Evolutionary conservation across 2,329 filamentous ascomycete genomes (phyloP).

Genomic region (Xylaria polymorpha): DNA sequence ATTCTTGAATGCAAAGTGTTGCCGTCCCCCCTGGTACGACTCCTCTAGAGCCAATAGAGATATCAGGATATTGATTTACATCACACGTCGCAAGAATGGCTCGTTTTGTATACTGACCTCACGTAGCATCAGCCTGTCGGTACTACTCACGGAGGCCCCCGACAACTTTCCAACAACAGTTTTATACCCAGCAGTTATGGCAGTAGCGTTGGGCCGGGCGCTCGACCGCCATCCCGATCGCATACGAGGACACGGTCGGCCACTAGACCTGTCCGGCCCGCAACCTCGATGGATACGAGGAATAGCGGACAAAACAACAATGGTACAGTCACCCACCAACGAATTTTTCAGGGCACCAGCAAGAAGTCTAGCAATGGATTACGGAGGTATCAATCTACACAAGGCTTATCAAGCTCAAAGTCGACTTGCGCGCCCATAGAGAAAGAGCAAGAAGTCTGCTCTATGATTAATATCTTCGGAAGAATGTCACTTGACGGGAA

Average conservation of each 20-base stretch:
- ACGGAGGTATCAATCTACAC: slow-evolving; percentile 46
- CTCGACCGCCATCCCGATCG: slow-evolving; percentile 50
- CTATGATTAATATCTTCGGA: slow-evolving; percentile 51
- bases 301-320: slow-evolving; percentile 50
- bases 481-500: slow-evolving; percentile 55
- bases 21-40: too few relatives aligned
- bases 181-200: slow-evolving; percentile 53
- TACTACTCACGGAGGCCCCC: slow-evolving; percentile 27
- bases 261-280: slow-evolving; percentile 47
- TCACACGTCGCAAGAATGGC: slow-evolving; percentile 2
- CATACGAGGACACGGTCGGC: slow-evolving; percentile 46
- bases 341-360: slow-evolving; percentile 27
- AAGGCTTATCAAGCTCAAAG: slow-evolving; percentile 38
- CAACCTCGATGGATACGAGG: slow-evolving; percentile 48
- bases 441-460: slow-evolving; percentile 58
- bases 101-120: slow-evolving; percentile 37
- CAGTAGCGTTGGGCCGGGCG: slow-evolving; percentile 53
- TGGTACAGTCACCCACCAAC: slow-evolving; percentile 53
- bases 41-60: not conserved
- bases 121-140: slow-evolving; percentile 26
- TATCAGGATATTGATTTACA: not conserved
- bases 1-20: slow-evolving; percentile 1
- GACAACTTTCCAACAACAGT: slow-evolving; percentile 51
- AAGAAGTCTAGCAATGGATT: slow-evolving; percentile 40
- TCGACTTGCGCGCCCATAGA: slow-evolving; percentile 37